Evolutionary conservation across 768 basidiomycete species (phyloP), one percentile per base, ranked within the genome.

Genomic region (Hemileccinum impolitum): DNA sequence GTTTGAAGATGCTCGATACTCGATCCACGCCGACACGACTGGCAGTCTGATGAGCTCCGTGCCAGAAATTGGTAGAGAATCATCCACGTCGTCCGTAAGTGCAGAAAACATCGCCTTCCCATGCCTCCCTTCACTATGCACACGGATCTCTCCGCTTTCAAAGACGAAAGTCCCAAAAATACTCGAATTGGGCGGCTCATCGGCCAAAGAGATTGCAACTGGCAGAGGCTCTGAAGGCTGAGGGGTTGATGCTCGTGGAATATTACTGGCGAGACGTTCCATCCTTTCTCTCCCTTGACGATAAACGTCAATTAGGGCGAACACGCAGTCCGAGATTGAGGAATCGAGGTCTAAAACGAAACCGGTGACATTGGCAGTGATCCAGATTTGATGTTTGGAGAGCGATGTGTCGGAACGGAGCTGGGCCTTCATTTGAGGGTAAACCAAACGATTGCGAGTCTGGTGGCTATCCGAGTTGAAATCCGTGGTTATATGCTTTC

Each of bases 271-370:
- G 13, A 93, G 67, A 21, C 77, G 77, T 35, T 82, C 83, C 38
- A 95, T 79, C 5, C 89, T 78, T 53, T 87, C 84, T 68, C 85
- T 85, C 19, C 93, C 91, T 62, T 80, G 80, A 47, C 77, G 81
- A 68, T 93, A 94, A 25, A 94, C 90, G 50, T 92, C 89, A 37
- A 90, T 75, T 21, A 94, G 70, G n/a, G 88, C 83, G 62, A 86
- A 90, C 7, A 91, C 72, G 59, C 81, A 90, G 52, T 81, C 80
- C 4, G 90, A 80, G 47, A 94, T 87, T 21, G 78, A 77, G 0
- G 90, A 83, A 62, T 94, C 91, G 19, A 95, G 70, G 59, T 94
- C 89, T 48, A 94, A 72, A 41, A 89, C 75, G 63, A 94, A 93
- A 12, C 93, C 93, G 59, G 82, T 87, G 57, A 95, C 86, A 44